Evolutionary conservation across 2,329 filamentous ascomycete genomes (phyloP), one percentile per base, ranked within the genome.

Genomic region (Lachnellula arida): DNA sequence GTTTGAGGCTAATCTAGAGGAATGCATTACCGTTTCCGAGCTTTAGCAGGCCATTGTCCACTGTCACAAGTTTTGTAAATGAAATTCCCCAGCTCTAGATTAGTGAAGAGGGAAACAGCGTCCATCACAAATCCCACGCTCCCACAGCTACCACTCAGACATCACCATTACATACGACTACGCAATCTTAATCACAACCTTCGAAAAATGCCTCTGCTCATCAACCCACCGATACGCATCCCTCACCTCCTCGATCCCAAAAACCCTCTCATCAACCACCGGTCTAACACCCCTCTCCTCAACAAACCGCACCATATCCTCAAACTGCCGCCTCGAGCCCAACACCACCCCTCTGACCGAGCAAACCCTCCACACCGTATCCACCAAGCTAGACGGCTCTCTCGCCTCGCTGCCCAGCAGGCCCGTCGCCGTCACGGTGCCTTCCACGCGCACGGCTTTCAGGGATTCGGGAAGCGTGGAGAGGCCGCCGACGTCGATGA

Each of bases 381-480:
- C 48, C n/a, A 49, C 49, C 15, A 59, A 51, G 11, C 32, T 43
- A 1, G 50, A 19, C 14, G 25, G 32, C 23, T 49, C 35, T 12
- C 17, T 35, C 14, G 39, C 40, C 2, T 49, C 23, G 14, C 64
- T 60, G 6, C 46, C 52, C 14, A 51, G 51, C 60, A 80, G 2
- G 11, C 63, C 61, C 19, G 65, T 70, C 4, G 74, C 61, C 60
- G 2, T 72, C 22, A 77, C 57, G 4, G 72, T n/a, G 0, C 74
- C 74, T 14, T 72, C 68, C 0, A 64, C 53, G 0, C 67, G 61
- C 0, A 83, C 71, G 1, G 79, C 78, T 60, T 77, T 77, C 42
- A 86, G 70, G 2, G 76, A 78, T 65, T 86, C 76, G 3, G 72
- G 63, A 60, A 88, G 75, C 0, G 84, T 87, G n/a, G 74, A 76